Base-by-base conservation (phyloP, 805 yeast genomes). In the Candida alai region DNA sequence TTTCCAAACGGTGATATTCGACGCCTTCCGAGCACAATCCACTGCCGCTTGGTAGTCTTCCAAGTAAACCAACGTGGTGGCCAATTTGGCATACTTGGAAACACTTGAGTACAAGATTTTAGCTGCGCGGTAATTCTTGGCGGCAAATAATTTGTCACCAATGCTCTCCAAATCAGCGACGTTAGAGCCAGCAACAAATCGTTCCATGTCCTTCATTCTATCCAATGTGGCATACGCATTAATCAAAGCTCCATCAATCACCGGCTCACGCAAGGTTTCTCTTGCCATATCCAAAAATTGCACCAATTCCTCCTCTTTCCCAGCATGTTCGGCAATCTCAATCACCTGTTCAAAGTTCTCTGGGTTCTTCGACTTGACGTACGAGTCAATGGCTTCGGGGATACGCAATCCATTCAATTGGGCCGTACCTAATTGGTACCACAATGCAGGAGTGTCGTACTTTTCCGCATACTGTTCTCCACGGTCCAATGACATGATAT, bases 11-110 rank as follows among this genome's bases (percentile, higher is more conserved):
- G 74, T 75, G 41, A 83, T 77, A 61, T 87, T 88, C 22, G 95
- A 84, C 3, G 98, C 97, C 66, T 90, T 93, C 71, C 98, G 84
- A 15, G 98, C 98, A 63, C 97, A 88, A 56, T 93, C 97, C 43
- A 93, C 98, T 33, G 98, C 98, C 37, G 86, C 79, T 66, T 93
- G 97, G 61, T 87, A 89, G 58, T 93, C 97, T 36, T 78, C 80
- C 52, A 93, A 70, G 68, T 80, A 88, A 22, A 93, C 98, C 54
- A 89, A 76, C 19, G 97, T 90, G n/a, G 96, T 84, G 11, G 98
- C 97, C 49, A 93, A 76, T 61, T 89, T 93, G 31, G 96, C 83
- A 73, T 95, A 90, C 66, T 90, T 93, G 25, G 96, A 87, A 39
- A 90, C 81, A 44, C 80, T 82, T 7, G 88, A 69, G 63, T 76